Evolutionary conservation across 2,329 filamentous ascomycete species (phyloP).

Genomic region (Xylariaceae sp.): DNA sequence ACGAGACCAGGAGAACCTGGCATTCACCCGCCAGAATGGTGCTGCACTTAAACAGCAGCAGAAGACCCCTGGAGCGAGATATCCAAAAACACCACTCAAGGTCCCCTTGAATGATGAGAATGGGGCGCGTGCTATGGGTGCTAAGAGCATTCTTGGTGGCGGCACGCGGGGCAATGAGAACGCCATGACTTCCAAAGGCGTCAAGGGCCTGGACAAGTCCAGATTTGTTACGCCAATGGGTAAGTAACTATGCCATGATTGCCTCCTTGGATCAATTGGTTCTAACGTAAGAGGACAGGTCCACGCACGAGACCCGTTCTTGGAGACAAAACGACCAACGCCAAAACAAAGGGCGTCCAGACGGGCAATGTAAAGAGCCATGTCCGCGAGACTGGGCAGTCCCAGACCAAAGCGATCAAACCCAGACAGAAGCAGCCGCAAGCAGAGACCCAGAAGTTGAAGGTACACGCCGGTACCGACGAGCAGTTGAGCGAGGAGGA

Average conservation of each 20-base stretch:
- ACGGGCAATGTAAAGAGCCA: conserved; percentile 56
- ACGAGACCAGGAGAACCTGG: conserved; percentile 81
- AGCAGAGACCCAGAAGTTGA: conserved; percentile 51
- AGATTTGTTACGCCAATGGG: conserved; percentile 74
- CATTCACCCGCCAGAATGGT: conserved; percentile 64
- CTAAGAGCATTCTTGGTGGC: conserved; percentile 51
- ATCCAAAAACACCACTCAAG: conserved; percentile 76
- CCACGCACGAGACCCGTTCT: conserved; percentile 70
- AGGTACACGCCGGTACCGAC: conserved; percentile 48
- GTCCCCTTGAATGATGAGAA: conserved; percentile 81
- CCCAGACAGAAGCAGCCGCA: conserved; percentile 49
- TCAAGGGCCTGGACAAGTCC: conserved; percentile 45
- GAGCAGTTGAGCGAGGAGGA: conserved; percentile 55
- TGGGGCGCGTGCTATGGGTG: conserved; percentile 47
- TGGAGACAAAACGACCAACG: conserved; percentile 94
- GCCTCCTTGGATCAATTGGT: neutral
- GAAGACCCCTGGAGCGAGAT: conserved; percentile 72
- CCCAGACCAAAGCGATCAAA: conserved; percentile 49
- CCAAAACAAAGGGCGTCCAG: conserved; percentile 64
- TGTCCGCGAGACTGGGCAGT: conserved; percentile 54
- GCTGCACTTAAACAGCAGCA: conserved; percentile 65
- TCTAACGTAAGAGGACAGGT: conserved; percentile 30
- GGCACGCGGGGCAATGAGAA: conserved; percentile 51
- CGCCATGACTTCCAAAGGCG: conserved; percentile 40
- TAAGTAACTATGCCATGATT: too few relatives aligned